Percentiles rank a stretch among this genome's conserved stretches.
phyloP scores from a whole-genome alignment of 164 flowering plant genomes.

The Santalum album region DNA sequence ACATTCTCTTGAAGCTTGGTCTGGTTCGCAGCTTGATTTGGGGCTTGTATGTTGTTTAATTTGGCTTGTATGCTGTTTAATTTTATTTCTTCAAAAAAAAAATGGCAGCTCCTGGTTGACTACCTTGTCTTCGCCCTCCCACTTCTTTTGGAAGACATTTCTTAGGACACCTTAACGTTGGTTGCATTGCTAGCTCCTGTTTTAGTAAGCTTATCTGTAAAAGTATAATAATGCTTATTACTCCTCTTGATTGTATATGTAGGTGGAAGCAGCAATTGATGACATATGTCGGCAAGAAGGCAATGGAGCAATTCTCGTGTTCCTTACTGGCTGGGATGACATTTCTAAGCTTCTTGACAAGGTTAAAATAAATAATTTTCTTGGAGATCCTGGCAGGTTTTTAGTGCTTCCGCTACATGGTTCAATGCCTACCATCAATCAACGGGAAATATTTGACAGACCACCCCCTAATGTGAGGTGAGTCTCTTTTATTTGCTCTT shows the following conservation, averaged over 20 bases:
- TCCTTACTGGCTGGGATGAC: constrained; percentile 98
- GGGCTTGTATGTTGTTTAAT: constrained; percentile 58
- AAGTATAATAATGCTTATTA: no score
- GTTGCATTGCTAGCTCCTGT: background rate
- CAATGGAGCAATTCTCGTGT: constrained; percentile 88
- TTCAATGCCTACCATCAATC: constrained; percentile 89
- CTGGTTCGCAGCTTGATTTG: constrained; percentile 72
- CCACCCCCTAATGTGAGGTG: constrained; percentile 74
- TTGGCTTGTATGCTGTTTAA: background rate
- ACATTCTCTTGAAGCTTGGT: constrained; percentile 88
- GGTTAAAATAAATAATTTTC: constrained; percentile 49
- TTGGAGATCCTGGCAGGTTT: constrained; percentile 66
- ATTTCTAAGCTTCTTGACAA: constrained; percentile 79
- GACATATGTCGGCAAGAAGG: constrained; percentile 72
- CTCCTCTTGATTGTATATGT: no score
- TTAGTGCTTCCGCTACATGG: constrained; percentile 83
- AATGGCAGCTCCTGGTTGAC: no score
- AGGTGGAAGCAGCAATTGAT: constrained; percentile 89
- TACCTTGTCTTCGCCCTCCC: no score
- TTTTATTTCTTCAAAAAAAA: background rate
- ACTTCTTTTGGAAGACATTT: background rate
- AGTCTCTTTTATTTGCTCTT: constrained; percentile 7
- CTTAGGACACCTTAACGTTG: background rate
- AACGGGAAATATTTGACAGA: constrained; percentile 88
- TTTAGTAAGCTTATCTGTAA: no score